Base-by-base conservation (phyloP, 2,329 filamentous ascomycete genomes). In the Penicillium sp. region DNA sequence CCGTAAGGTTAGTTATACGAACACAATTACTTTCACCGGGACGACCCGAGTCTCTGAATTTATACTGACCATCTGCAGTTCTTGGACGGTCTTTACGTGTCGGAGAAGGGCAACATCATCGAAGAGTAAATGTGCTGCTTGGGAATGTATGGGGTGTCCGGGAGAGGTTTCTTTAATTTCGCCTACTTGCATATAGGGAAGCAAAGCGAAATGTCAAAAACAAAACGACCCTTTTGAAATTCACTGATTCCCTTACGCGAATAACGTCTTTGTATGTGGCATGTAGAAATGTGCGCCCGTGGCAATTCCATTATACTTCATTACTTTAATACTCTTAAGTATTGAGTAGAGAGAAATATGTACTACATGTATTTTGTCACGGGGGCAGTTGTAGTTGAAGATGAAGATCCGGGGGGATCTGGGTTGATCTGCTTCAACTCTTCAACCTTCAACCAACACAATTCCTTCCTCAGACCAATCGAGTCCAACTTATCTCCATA, bases 41-140 rank as follows among this genome's bases (percentile, higher is more conserved):
- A 27, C 9, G 37, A 23, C 21, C 23, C 5, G n/a, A n/a, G 12
- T 3, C 13, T 43, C 1, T 31, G 29, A 25, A 31, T 40, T 7
- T 23, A 45, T 51, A 46, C 60, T 67, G 51, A 67, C 47, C 25
- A 29, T 29, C 37, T 43, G 8, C 49, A 95, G 91, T 99, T 99
- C 90, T 88, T 99, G 86, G 95, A 99, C 84, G 94, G 94, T 88
- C 86, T 99, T 81, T 99, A 99, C 86, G 94, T 99, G 77, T 97
- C 93, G 78, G 94, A 99, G 90, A 90, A 91, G 85, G 89, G 90
- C 82, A 96, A 97, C 89, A 88, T 99, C 75, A 84, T 86, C 71
- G 89, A 91, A 68, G 77, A 79, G 57, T 80, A 77, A 71, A 75
- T 65, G 66, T 71, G 64, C 65, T 62, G 63, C 66, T 67, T 69